Evolutionary conservation across 177 flowering plant genomes (phyloP), one percentile per base, ranked within the genome.

Genomic region (Vitis hybrid): DNA sequence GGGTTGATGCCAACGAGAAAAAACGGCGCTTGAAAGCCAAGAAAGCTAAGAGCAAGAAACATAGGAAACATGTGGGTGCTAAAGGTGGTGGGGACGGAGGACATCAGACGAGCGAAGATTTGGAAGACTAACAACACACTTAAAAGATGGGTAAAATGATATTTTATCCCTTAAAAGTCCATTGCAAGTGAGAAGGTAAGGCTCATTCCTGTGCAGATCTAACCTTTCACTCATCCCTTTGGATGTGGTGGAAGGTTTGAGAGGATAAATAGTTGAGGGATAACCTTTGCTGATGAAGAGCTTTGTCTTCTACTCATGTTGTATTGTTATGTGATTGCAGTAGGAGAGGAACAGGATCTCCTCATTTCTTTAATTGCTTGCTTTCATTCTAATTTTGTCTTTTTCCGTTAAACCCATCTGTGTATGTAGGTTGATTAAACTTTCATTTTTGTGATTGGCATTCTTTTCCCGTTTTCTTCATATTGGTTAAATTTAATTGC

Each of bases 1-100:
- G 99, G 99, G 90, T 93, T 48, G 99, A 93, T 74, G 89, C 98
- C 54, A 88, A 83, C 68, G 99, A 95, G 84, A 93, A 90, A 81
- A 95, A 93, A 73, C 91, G 99, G 2, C 80, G 98, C 46, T 72
- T 90, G 88, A 95, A 90, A 69, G 96, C 98, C 66, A 95, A 88
- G 87, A 93, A 86, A 76, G 94, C 99, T 48, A 91, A 82, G 84
- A 89, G 49, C 84, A 90, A 79, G 87, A 95, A 88, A 74, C 84
- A 84, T 54, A 88, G 80, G 76, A 91, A 78, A 77, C 95, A 80
- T 59, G 30, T 80, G 3, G 69, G 77, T 14, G 58, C 82, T 64
- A 85, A 68, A 79, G 73, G 68, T 55, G 6, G 4, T 32, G 66
- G 73, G n/a, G 92, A 89, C 3, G 76, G 76, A 11, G 80, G 81